Conservation (phyloP, 176 grass and related monocot species). For the Chloris gayana region DNA sequence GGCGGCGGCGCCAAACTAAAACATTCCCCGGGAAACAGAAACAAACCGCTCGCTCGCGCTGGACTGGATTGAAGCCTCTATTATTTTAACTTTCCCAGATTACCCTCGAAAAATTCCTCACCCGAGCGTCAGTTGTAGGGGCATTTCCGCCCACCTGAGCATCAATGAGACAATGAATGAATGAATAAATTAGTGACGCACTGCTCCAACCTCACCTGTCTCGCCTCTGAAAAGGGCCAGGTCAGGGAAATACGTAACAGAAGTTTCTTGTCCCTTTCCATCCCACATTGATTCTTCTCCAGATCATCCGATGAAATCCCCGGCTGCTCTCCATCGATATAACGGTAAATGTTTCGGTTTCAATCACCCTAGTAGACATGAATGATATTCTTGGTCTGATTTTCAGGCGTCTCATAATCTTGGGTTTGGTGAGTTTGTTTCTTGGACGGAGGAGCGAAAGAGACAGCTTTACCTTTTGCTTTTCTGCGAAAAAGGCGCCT, state of each 20-base stretch:
- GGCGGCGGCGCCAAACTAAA: not conserved
- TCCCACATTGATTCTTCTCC: not conserved
- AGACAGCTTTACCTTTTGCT: not conserved
- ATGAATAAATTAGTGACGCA: not conserved
- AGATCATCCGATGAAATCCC: conserved; percentile 7
- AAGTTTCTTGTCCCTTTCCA: not conserved
- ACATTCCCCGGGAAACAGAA: not conserved
- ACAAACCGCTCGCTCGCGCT: not conserved
- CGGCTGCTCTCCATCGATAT: conserved; percentile 3
- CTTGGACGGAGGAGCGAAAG: conserved; percentile 1
- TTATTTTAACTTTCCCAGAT: not conserved
- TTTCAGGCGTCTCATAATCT: not conserved
- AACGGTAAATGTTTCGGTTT: not conserved
- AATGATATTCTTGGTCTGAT: not conserved
- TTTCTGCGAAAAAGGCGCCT: not conserved
- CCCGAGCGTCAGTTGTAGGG: not conserved
- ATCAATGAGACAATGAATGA: not conserved
- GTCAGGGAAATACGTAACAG: not conserved
- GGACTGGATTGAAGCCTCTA: too few species aligned
- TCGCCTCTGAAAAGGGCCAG: not conserved
- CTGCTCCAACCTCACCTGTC: not conserved
- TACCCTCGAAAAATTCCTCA: not conserved
- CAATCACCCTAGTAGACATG: not conserved
- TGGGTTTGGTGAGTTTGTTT: conserved; percentile 6
- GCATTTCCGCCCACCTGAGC: not conserved